phyloP scores from a whole-genome alignment of 305 asterid genomes.

The Caryopteris hybrid region DNA sequence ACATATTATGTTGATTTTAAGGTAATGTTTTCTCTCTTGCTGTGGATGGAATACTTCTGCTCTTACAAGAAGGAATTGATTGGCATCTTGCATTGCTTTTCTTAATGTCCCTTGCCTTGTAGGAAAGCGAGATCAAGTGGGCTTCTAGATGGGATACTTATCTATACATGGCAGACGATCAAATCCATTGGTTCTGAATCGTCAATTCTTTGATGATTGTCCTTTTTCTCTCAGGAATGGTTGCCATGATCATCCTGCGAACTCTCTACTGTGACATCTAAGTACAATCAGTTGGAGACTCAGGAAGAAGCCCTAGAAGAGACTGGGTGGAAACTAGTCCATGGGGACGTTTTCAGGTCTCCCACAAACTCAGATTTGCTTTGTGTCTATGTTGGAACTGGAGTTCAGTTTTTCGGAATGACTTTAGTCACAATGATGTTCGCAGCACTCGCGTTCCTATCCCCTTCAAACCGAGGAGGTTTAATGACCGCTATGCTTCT shows the following conservation, averaged over 20 bases:
- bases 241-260: slow-evolving; percentile 90
- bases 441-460: slow-evolving; percentile 77
- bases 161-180: slow-evolving; percentile 92
- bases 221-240: slow-evolving; percentile 91
- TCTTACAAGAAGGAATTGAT: slow-evolving; percentile 1
- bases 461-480: slow-evolving; percentile 92
- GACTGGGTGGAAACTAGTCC: slow-evolving; percentile 93
- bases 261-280: slow-evolving; percentile 86
- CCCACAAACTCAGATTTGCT: slow-evolving; percentile 75
- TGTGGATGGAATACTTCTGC: not conserved
- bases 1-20: slow-evolving; percentile 87
- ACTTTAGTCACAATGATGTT: slow-evolving; percentile 74
- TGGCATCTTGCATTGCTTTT: not conserved
- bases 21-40: slow-evolving; percentile 35
- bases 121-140: slow-evolving; percentile 95
- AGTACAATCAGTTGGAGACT: slow-evolving; percentile 84
- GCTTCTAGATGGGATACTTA: slow-evolving; percentile 97
- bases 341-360: slow-evolving; percentile 83
- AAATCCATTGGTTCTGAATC: slow-evolving; percentile 92
- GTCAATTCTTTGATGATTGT: slow-evolving; percentile 90
- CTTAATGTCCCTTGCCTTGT: slow-evolving; percentile 16
- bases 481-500: slow-evolving; percentile 88
- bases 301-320: slow-evolving; percentile 95
- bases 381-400: slow-evolving; percentile 80
- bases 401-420: slow-evolving; percentile 85